Conservation (phyloP, 2,329 filamentous ascomycete species). For the Erysiphe pisi region DNA sequence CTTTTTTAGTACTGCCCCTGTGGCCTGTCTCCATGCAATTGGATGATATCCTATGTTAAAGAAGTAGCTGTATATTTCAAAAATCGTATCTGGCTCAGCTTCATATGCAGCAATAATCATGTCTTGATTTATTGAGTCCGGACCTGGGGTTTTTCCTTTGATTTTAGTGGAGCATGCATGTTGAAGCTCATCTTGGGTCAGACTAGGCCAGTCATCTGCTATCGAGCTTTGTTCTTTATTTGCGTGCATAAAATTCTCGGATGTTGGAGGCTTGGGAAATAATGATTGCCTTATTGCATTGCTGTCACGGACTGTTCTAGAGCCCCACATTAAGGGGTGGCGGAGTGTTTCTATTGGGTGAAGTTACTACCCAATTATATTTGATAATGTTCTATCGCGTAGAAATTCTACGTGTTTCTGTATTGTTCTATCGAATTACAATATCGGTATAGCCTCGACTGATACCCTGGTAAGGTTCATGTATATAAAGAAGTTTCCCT, state of each 20-base stretch:
- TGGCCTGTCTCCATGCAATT: not conserved
- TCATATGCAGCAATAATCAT: not conserved
- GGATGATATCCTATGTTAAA: conserved; percentile 20
- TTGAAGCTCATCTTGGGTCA: not conserved
- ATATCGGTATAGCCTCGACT: no score
- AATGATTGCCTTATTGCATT: not conserved
- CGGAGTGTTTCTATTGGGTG: no score
- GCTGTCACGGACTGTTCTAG: no score
- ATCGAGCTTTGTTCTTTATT: not conserved
- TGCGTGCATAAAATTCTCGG: not conserved
- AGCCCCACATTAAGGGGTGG: no score
- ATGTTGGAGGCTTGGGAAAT: not conserved
- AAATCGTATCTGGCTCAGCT: not conserved
- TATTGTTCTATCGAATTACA: no score
- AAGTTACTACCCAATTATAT: no score
- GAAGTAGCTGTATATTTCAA: not conserved
- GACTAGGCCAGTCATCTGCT: not conserved
- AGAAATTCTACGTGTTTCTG: no score
- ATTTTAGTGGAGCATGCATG: not conserved
- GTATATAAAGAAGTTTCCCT: no score
- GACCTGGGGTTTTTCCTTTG: conserved; percentile 21
- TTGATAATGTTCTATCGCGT: no score
- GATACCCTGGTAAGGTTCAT: no score
- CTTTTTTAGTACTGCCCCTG: not conserved
- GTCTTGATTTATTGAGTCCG: not conserved